phyloP scores from a whole-genome alignment of 2,329 filamentous ascomycete species.

The Cercospora zeina region DNA sequence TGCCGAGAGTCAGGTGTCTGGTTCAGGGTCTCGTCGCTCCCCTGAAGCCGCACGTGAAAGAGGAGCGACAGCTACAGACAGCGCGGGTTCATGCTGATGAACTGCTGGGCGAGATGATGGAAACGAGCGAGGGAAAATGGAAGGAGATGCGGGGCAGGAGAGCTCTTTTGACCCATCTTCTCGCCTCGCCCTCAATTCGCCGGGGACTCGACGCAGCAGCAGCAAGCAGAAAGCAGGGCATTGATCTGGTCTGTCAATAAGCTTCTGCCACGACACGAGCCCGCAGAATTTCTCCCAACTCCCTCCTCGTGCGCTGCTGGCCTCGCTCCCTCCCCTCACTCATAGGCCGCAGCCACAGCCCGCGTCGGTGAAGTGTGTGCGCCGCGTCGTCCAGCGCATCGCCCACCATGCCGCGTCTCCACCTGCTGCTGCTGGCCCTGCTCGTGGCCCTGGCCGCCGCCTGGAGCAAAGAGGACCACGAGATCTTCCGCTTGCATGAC shows the following conservation, averaged over 20 bases:
- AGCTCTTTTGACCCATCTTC: background rate
- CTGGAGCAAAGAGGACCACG: slow-evolving; percentile 95
- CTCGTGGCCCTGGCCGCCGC: slow-evolving; percentile 68
- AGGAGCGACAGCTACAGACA: background rate
- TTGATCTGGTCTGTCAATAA: slow-evolving; percentile 2
- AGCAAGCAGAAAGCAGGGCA: too few species aligned
- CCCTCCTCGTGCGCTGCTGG: slow-evolving; percentile 2
- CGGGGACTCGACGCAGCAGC: background rate
- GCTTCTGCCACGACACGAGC: slow-evolving; percentile 12
- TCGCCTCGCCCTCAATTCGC: background rate
- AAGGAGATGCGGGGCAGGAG: background rate
- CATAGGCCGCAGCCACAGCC: slow-evolving; percentile 10
- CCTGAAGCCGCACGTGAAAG: slow-evolving; percentile 8
- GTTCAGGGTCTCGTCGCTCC: background rate
- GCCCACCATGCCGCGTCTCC: slow-evolving; percentile 68
- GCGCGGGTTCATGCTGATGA: background rate
- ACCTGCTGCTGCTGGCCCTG: slow-evolving; percentile 67
- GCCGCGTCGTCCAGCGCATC: slow-evolving; percentile 39
- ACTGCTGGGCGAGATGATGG: background rate
- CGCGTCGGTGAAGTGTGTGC: background rate
- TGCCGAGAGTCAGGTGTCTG: background rate
- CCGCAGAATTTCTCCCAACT: background rate
- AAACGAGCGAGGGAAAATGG: background rate
- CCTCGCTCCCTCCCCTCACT: background rate
- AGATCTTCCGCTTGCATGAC: slow-evolving; percentile 94